Evolutionary conservation across 2,329 filamentous ascomycete genomes (phyloP).

Genomic region (Stagonosporopsis cucurbitacearum): DNA sequence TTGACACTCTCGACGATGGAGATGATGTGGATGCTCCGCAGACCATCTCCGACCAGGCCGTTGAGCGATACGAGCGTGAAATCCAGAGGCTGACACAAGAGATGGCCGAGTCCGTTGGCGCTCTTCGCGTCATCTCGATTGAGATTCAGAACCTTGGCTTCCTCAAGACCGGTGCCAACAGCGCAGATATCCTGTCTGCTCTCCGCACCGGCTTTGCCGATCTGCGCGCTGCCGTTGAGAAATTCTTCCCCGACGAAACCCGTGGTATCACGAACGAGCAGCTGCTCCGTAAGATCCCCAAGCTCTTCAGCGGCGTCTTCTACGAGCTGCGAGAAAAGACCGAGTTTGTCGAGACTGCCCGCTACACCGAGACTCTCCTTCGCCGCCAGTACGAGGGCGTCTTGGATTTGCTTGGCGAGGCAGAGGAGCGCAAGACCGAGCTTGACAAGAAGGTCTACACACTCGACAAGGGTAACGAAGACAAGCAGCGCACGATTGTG

Average conservation of each 20-base stretch:
- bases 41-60: conserved; percentile 45
- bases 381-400: conserved; percentile 42
- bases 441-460: conserved; percentile 48
- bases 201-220: conserved; percentile 52
- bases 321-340: conserved; percentile 43
- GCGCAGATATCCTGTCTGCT: conserved; percentile 46
- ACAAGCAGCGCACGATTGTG: conserved; percentile 46
- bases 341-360: conserved; percentile 35
- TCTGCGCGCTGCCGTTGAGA: conserved; percentile 50
- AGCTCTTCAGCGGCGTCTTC: conserved; percentile 49
- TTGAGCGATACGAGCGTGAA: conserved; percentile 49
- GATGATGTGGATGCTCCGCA: conserved; percentile 31
- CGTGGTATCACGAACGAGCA: conserved; percentile 48
- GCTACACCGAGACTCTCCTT: conserved; percentile 48
- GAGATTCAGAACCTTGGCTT: conserved; percentile 54
- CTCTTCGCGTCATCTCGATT: conserved; percentile 52
- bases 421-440: conserved; percentile 44
- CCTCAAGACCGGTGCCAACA: conserved; percentile 40
- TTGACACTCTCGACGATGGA: conserved; percentile 34
- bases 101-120: conserved; percentile 49
- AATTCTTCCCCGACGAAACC: conserved; percentile 49
- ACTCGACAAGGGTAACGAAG: conserved; percentile 48
- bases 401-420: conserved; percentile 38
- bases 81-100: conserved; percentile 48
- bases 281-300: conserved; percentile 47